Percentiles rank a stretch among this genome's conserved stretches.
Conservation (phyloP, 192 early-diverging fungal genomes). For the Mortierella hygrophila region DNA sequence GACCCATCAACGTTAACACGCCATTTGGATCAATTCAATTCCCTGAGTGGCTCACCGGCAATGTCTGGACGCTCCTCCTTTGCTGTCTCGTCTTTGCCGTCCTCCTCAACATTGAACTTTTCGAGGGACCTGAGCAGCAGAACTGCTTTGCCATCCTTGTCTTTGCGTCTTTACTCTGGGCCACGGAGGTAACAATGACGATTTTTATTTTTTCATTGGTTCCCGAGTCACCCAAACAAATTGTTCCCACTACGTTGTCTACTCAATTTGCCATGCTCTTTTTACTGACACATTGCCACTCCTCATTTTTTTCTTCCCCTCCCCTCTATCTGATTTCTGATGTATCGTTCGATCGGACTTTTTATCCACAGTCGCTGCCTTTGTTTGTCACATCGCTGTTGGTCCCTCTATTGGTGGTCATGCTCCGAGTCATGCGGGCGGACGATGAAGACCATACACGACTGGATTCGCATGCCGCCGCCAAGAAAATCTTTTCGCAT, state of each 20-base stretch:
- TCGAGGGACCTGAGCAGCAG: constrained; percentile 81
- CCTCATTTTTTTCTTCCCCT: too few relatives aligned
- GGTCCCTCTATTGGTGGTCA: constrained; percentile 88
- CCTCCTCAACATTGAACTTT: constrained; percentile 71
- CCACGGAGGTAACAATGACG: constrained; percentile 78
- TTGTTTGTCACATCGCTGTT: constrained; percentile 92
- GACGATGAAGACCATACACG: constrained; percentile 66
- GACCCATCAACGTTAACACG: constrained; percentile 54
- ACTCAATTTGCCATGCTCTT: neutral
- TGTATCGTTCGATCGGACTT: neutral
- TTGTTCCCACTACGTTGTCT: neutral
- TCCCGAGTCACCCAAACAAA: neutral
- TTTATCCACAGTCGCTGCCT: constrained; percentile 78
- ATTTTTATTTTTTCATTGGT: neutral
- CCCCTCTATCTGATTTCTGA: neutral
- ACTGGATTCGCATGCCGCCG: constrained; percentile 78
- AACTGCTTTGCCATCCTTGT: constrained; percentile 94
- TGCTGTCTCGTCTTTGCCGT: constrained; percentile 73
- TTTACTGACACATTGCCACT: neutral
- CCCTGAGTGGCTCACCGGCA: constrained; percentile 58
- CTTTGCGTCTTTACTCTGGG: constrained; percentile 93
- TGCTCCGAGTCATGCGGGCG: constrained; percentile 86
- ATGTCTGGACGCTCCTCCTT: constrained; percentile 55
- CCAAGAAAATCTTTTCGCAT: constrained; percentile 88
- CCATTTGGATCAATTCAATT: constrained; percentile 64